Evolutionary conservation across 768 basidiomycete species (phyloP).

Genomic region (Boletellus emodensis): DNA sequence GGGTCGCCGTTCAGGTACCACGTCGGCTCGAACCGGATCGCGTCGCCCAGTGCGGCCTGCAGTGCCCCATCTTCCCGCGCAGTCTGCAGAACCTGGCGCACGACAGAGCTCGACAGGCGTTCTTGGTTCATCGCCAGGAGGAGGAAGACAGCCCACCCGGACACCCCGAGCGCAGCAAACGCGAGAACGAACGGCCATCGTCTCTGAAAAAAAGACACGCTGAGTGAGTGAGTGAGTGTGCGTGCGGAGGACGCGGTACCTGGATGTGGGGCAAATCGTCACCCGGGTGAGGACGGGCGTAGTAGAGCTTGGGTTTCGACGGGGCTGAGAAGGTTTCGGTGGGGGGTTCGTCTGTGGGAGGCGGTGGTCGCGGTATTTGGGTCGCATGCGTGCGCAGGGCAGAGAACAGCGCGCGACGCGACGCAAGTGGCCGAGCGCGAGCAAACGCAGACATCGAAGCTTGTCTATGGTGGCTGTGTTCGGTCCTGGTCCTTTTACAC

Average conservation of each 20-base stretch:
- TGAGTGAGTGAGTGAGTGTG: too few relatives aligned
- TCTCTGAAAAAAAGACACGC: slow-evolving; percentile 16
- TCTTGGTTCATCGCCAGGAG: slow-evolving; percentile 73
- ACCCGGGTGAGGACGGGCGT: slow-evolving; percentile 36
- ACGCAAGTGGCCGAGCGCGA: slow-evolving; percentile 2
- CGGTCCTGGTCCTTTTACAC: too few relatives aligned
- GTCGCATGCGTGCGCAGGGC: slow-evolving; percentile 17
- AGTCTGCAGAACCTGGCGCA: slow-evolving; percentile 59
- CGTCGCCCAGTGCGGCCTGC: slow-evolving; percentile 56
- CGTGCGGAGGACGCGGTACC: too few relatives aligned
- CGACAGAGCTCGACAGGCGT: slow-evolving; percentile 70
- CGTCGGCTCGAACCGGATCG: slow-evolving; percentile 12
- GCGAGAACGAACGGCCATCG: slow-evolving; percentile 59
- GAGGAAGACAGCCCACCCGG: slow-evolving; percentile 67
- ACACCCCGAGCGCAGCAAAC: slow-evolving; percentile 47
- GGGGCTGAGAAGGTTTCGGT: slow-evolving; percentile 42
- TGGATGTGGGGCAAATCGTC: slow-evolving; percentile 36
- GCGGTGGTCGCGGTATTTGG: slow-evolving; percentile 25
- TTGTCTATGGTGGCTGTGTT: slow-evolving; percentile 9
- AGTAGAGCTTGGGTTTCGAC: slow-evolving; percentile 43
- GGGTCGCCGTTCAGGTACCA: slow-evolving; percentile 73
- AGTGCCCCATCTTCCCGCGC: slow-evolving; percentile 51
- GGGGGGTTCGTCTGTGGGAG: slow-evolving; percentile 27
- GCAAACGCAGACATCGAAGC: slow-evolving; percentile 15
- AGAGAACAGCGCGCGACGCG: slow-evolving; percentile 8